Percentiles rank a stretch among this genome's conserved stretches.
Conservation (phyloP, 345 rosid species). For the Alliaria petiolata region DNA sequence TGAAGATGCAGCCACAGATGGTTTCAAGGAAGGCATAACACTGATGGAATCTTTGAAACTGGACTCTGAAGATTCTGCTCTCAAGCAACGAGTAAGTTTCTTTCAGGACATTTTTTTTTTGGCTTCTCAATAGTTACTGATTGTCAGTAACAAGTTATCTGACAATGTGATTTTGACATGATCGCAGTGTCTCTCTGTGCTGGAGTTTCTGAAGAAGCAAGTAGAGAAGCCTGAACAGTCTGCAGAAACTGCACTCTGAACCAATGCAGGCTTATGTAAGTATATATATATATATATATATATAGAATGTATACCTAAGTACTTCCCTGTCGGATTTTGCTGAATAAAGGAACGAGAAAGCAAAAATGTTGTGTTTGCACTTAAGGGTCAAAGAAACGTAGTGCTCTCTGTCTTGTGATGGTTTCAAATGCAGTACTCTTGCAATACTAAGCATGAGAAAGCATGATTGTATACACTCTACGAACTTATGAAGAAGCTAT, state of each 20-base stretch:
- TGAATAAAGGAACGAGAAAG: conserved; percentile 14
- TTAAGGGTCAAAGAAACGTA: conserved; percentile 2
- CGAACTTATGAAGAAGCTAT: conserved; percentile 13
- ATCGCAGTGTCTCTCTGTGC: conserved; percentile 65
- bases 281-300: conserved; percentile 23
- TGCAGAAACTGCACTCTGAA: conserved; percentile 23
- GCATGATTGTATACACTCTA: conserved; percentile 12
- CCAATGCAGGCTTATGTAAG: background rate
- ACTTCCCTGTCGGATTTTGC: conserved; percentile 1
- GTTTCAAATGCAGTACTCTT: conserved; percentile 6
- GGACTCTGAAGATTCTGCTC: conserved; percentile 61
- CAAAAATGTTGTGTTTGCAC: conserved; percentile 9
- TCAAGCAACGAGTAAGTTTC: conserved; percentile 69
- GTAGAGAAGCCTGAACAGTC: conserved; percentile 46
- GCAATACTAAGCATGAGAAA: conserved; percentile 1
- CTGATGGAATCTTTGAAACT: conserved; percentile 64
- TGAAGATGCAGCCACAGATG: conserved; percentile 56
- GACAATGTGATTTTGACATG: conserved; percentile 10
- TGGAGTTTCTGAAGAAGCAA: conserved; percentile 78
- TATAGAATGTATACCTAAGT: conserved; percentile 7
- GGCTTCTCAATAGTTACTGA: background rate
- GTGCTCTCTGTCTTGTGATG: conserved; percentile 24
- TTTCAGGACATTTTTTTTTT: background rate
- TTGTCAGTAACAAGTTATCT: background rate
- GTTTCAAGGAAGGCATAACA: conserved; percentile 79